Evolutionary conservation across 495 filamentous ascomycete genomes (phyloP), one percentile per base, ranked within the genome.

Genomic region (Beverwykella pulmonaria): DNA sequence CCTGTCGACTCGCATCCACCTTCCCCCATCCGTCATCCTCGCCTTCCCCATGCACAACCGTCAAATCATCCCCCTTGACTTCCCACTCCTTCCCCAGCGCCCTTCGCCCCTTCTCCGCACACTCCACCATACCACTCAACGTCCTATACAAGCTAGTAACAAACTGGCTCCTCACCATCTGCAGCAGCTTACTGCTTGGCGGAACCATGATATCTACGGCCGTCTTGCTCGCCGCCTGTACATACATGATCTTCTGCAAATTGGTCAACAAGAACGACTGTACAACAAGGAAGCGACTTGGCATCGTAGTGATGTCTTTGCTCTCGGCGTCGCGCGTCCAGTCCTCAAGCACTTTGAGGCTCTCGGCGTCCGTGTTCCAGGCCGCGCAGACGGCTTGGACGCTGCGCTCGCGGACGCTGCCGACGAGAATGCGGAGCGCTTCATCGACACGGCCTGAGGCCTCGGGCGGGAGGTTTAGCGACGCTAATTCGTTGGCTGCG

Each of bases 231-330:
- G 84, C 87, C 34, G 90, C 89, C 57, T 97, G 93, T 39, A 98
- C 86, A 75, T 96, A 98, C 14, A 96, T 82, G 53, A 98, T 92
- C 78, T 90, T 94, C 75, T 98, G 95, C 88, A 96, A 90, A 19
- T 90, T 90, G 1, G 78, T 76, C 26, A 98, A 81, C 49, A 98
- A 78, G 6, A 86, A 82, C 47, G 83, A 87, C 71, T 98, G 91
- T 70, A 94, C 95, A 0, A 86, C 82, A 32, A 87, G 78, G 74
- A 98, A 96, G 60, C 89, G 82, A 3, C 84, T 79, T 0, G 95
- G 93, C 91, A 98, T 93, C 68, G 87, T 90, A 1, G 94, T 98
- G 50, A 95, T 69, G 27, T 97, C 93, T 26, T 85, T 82, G 46
- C 87, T 85, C 60, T 96, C 92, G 1, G 84, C 76, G 29, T 89